Base-by-base conservation (phyloP, 768 basidiomycete genomes). In the Calocybe gangraenosa region DNA sequence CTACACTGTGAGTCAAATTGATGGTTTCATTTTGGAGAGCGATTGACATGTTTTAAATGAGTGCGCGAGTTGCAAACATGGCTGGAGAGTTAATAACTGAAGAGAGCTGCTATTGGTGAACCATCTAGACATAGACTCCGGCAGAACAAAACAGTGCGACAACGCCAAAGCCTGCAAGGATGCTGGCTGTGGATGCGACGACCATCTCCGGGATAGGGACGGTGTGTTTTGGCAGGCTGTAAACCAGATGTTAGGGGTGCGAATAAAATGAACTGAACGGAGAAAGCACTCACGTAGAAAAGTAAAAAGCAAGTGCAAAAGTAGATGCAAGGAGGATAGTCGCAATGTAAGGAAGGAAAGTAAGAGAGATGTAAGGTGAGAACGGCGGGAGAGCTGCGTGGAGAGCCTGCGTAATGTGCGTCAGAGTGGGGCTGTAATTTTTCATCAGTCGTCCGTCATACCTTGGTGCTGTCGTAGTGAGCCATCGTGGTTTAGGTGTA, bases 221-320 rank as follows among this genome's bases (percentile, higher is more conserved):
- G 7, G 73, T 75, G 57, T 76, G 71, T 71, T 85, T 91, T 52
- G 88, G 84, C 28, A 95, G 78, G 41, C 92, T 94, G 25, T 51
- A 46, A 35, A 17, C 37, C 43, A 35, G 23, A 46, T 18, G 3
- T 44, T 41, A 32, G 57, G 25, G 41, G 15, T 17, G 44, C 40
- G 42, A 39, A 41, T 46, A 46, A 42, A 41, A 10, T 18, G 25
- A 28, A 18, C 14, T 35, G 34, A 17, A 31, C n/a, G 35, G 43
- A 39, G 25, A 42, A 41, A 35, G 35, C 4, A 74, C 82, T 49
- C 60, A 88, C 83, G 82, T 95, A 49, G 92, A 84, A 65, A 90
- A 91, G 70, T 93, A 92, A 73, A 95, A 95, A 0, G 86, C 78
- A 33, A 94, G 79, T n/a, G 59, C 78, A 59, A 96, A 94, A 1